Evolutionary conservation across 2,329 filamentous ascomycete species (phyloP), one percentile per base, ranked within the genome.

Genomic region (Ophiocordyceps sinensis): DNA sequence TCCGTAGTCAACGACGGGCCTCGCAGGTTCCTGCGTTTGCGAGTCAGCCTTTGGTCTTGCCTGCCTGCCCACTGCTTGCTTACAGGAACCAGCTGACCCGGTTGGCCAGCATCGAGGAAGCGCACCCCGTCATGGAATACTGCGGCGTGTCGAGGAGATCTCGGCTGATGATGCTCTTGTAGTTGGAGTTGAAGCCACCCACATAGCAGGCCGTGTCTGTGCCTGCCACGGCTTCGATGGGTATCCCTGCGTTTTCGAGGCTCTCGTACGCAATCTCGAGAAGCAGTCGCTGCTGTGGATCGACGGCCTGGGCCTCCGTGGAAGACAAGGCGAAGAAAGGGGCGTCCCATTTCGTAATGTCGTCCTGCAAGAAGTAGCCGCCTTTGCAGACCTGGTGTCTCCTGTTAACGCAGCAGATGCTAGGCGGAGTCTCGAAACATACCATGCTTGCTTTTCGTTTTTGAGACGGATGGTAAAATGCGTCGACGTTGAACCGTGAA

Each of bases 181-280:
- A 23, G 23, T 23, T 23, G 7, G 4, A 7, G 4, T 4, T 23
- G 23, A 23, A 23, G 23, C 7, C 7, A 7, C 23, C 7, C 4
- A 23, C 7, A 7, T 4, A 23, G 23, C 23, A 23, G 7, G 23
- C 23, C 7, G 23, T n/a, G n/a, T n/a, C 23, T 23, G 23, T 23
- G 23, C 23, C 23, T n/a, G 23, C 23, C 4, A 23, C 7, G 23
- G 23, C 23, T 23, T 37, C 23, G 11, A 10, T 9, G 13, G 66
- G 61, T n/a, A 71, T 58, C 9, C 70, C 70, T 3, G 68, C 68
- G 41, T 65, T 70, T 48, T 75, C 71, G 7, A 74, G 56, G 0
- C 68, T 68, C 49, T 75, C 70, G 44, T 70, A 75, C 1, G 67
- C 65, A 44, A 65, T 68, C 49, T 75, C 70, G 2, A 74, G 58